Evolutionary conservation across 2,329 filamentous ascomycete genomes (phyloP).

Genomic region (Dothideomycetes sp.): DNA sequence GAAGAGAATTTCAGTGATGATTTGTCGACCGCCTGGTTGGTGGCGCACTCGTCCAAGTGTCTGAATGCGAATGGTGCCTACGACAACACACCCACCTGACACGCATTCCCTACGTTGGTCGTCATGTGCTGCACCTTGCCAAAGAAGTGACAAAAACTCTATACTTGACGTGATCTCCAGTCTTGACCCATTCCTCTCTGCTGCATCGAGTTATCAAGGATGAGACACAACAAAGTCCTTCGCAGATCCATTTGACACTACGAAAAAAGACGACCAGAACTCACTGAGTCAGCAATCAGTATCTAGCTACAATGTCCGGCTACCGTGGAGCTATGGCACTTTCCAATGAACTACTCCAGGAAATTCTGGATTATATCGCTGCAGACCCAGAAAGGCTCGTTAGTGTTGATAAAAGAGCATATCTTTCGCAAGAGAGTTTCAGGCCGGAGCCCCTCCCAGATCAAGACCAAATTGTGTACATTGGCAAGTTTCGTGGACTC

Average conservation of each 20-base stretch:
- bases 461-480: constrained; percentile 34
- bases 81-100: constrained; percentile 13
- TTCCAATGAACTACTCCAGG: constrained; percentile 42
- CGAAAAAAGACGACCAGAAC: too few relatives aligned
- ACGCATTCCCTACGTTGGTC: constrained; percentile 1
- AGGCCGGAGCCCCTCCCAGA: constrained; percentile 34
- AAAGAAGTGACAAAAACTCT: too few relatives aligned
- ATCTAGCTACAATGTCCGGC: neutral
- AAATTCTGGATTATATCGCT: constrained; percentile 44
- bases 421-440: constrained; percentile 45
- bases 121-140: constrained; percentile 10
- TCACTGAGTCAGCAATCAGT: too few relatives aligned
- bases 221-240: too few relatives aligned
- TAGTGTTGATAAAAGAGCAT: constrained; percentile 41
- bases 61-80: constrained; percentile 6
- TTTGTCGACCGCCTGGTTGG: constrained; percentile 2
- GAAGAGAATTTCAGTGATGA: neutral
- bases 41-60: constrained; percentile 3
- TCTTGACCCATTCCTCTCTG: too few relatives aligned
- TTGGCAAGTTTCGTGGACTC: constrained; percentile 39
- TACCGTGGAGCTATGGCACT: constrained; percentile 26
- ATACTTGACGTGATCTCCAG: too few relatives aligned
- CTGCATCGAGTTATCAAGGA: too few relatives aligned
- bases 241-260: too few relatives aligned
- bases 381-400: constrained; percentile 43